Evolutionary conservation across 306 rosid species (phyloP).

Genomic region (Casuarina cunninghamiana): DNA sequence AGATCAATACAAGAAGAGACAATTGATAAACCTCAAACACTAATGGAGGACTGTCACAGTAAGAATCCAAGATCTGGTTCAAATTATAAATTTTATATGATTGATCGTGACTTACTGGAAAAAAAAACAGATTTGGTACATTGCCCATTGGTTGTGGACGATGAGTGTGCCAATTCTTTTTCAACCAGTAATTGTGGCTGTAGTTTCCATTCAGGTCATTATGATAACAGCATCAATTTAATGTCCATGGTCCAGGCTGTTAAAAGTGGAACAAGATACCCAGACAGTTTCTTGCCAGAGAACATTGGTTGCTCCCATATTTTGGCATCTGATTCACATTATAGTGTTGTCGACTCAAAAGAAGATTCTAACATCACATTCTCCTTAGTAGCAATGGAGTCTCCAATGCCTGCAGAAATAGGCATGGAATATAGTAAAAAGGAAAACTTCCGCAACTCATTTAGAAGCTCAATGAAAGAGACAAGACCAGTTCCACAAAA

Average conservation of each 20-base stretch:
- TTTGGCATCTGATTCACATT: background rate
- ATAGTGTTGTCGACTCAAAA: constrained; percentile 16
- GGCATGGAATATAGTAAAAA: constrained; percentile 13
- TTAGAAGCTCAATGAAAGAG: constrained; percentile 12
- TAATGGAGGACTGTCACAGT: background rate
- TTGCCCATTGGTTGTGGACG: constrained; percentile 1
- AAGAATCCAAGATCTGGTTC: constrained; percentile 15
- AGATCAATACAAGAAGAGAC: constrained; percentile 8
- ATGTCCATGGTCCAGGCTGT: constrained; percentile 11
- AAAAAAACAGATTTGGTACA: background rate
- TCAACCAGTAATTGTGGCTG: constrained; percentile 20
- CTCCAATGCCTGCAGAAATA: constrained; percentile 9
- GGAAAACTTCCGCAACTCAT: constrained; percentile 13
- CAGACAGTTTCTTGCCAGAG: constrained; percentile 5
- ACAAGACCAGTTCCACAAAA: constrained; percentile 20
- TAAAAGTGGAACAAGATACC: constrained; percentile 9
- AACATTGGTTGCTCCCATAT: constrained; percentile 6
- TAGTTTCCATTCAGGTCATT: constrained; percentile 5
- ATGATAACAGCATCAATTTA: constrained; percentile 1
- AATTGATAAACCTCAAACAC: constrained; percentile 9
- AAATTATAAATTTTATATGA: background rate
- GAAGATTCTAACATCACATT: constrained; percentile 24
- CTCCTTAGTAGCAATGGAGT: constrained; percentile 17
- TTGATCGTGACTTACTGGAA: background rate
- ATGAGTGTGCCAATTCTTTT: constrained; percentile 3